Conservation (phyloP, 1,139 yeast genomes). For the Suhomyces bolitotheri region DNA sequence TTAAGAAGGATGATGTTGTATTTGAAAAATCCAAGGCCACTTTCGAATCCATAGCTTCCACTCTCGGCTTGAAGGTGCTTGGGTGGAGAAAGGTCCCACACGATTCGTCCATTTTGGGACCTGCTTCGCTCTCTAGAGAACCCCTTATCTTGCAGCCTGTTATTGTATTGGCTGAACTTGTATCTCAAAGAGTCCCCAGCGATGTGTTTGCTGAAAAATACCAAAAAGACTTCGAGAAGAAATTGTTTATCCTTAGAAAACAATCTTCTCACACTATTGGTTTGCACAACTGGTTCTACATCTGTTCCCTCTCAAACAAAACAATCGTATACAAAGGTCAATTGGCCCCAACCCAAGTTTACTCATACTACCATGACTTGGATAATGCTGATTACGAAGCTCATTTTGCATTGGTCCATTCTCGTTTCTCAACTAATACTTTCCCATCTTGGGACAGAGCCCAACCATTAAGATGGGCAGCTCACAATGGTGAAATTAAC, state of each 20-base stretch:
- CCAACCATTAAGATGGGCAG: conserved; percentile 95
- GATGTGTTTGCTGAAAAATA: conserved; percentile 58
- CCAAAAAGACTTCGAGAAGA: conserved; percentile 75
- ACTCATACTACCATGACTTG: conserved; percentile 90
- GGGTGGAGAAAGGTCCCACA: conserved; percentile 98
- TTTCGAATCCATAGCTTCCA: conserved; percentile 76
- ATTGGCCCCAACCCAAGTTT: conserved; percentile 94
- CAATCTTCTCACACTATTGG: conserved; percentile 90
- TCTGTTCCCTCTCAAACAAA: conserved; percentile 85
- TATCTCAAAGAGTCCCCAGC: conserved; percentile 36
- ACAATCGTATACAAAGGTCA: conserved; percentile 97
- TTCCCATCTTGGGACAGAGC: conserved; percentile 99
- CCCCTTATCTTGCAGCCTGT: conserved; percentile 90
- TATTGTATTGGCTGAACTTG: conserved; percentile 66
- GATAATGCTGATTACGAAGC: conserved; percentile 91
- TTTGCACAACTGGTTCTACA: conserved; percentile 95
- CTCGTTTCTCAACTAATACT: conserved; percentile 96
- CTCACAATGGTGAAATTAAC: conserved; percentile 98
- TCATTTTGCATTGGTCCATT: conserved; percentile 94
- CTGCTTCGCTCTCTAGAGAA: conserved; percentile 92
- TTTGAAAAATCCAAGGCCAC: conserved; percentile 69
- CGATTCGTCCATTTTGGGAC: conserved; percentile 89
- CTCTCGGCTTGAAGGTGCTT: conserved; percentile 76
- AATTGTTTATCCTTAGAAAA: conserved; percentile 81
- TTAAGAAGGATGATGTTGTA: conserved; percentile 73